phyloP scores from a whole-genome alignment of 768 basidiomycete genomes.

The Rhizopogon vulgaris region DNA sequence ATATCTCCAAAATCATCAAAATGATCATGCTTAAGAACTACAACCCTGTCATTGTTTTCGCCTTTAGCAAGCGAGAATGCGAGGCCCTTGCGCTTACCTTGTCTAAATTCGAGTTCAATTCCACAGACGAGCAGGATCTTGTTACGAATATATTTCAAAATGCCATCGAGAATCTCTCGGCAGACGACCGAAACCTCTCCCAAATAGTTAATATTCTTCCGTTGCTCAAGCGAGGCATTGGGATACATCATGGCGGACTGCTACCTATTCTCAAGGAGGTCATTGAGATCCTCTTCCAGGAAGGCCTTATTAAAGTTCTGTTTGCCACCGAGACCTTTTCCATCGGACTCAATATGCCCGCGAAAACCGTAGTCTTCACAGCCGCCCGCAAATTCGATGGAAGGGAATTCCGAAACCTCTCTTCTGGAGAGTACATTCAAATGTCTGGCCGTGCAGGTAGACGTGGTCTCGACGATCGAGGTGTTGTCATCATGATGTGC shows the following conservation, averaged over 20 bases:
- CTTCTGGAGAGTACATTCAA: slow-evolving; percentile 96
- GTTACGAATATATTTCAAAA: slow-evolving; percentile 89
- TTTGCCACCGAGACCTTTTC: slow-evolving; percentile 99
- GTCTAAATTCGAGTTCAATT: slow-evolving; percentile 95
- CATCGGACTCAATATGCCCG: slow-evolving; percentile 98
- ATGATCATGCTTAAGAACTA: slow-evolving; percentile 98
- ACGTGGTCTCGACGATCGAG: slow-evolving; percentile 95
- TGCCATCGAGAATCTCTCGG: slow-evolving; percentile 83
- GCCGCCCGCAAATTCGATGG: slow-evolving; percentile 95
- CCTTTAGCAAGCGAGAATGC: slow-evolving; percentile 97
- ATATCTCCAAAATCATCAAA: slow-evolving; percentile 95
- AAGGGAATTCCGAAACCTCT: slow-evolving; percentile 86
- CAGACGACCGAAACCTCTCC: slow-evolving; percentile 83
- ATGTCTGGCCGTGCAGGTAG: slow-evolving; percentile 99
- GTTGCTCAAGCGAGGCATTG: slow-evolving; percentile 89
- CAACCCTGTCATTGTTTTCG: slow-evolving; percentile 97
- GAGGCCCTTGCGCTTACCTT: slow-evolving; percentile 86
- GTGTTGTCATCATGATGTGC: slow-evolving; percentile 99
- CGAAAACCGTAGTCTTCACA: slow-evolving; percentile 98
- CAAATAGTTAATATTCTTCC: slow-evolving; percentile 93
- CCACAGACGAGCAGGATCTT: slow-evolving; percentile 84
- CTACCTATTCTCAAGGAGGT: slow-evolving; percentile 98
- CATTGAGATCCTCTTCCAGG: slow-evolving; percentile 98
- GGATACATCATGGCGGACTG: slow-evolving; percentile 97
- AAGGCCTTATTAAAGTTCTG: slow-evolving; percentile 94